Evolutionary conservation across 805 yeast species (phyloP), one percentile per base, ranked within the genome.

Genomic region (Yarrowia sp.): DNA sequence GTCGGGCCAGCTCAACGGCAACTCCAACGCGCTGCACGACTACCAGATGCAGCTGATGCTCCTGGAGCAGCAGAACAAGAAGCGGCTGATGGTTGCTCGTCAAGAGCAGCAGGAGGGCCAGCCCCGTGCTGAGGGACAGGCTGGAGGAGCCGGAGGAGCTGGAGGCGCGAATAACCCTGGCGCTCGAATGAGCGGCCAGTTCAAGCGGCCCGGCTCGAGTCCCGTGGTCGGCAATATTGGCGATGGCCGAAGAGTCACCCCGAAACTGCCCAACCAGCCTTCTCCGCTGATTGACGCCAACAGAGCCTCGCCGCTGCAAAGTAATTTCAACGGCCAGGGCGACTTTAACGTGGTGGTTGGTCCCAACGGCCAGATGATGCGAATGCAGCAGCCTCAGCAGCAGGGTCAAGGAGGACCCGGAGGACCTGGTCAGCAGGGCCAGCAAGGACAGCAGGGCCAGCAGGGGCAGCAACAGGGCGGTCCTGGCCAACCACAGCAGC

Each of bases 21-120:
- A 77, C 72, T 81, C 79, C 69, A 83, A 83, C 73, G 93, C 94
- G 1, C 79, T 91, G 48, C 91, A 89, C 73, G 96, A 91, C 75
- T 91, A 91, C 77, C 96, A 91, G 76, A 87, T 86, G 82, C 94
- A 90, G 77, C 79, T 90, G 72, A 84, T 89, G 84, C 76, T 89
- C 67, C 79, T 91, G 74, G 97, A 91, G 74, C 85, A 85, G 71
- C 93, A 90, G 75, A 91, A 89, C 77, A 88, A 89, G 75, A 86
- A 86, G 76, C 82, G 90, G 68, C 79, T 89, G 45, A 69, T 76
- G 72, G 77, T 75, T n/a, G 79, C 80, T 15, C 74, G 78, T n/a
- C 79, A 78, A 68, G 79, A 78, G 58, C 79, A 76, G 55, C 77
- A 77, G 72, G 76, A 72, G 43, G 71, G 71, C 15, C 69, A 58